Conservation (phyloP, 2,329 filamentous ascomycete genomes). For the Nemania sp. region DNA sequence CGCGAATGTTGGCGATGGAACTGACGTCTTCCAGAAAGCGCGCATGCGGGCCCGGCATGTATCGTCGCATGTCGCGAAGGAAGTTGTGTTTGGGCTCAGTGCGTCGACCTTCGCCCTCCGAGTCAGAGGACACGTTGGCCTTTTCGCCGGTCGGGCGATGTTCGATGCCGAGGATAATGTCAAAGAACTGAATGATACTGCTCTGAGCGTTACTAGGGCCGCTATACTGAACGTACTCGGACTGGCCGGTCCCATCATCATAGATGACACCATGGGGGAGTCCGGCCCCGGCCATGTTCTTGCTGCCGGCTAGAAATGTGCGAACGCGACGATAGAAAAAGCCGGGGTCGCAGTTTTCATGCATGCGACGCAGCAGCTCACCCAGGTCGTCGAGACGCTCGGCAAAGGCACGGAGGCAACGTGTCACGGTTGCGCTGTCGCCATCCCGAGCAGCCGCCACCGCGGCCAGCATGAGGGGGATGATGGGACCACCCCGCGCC, state of each 20-base stretch:
- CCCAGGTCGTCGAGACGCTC: constrained; percentile 87
- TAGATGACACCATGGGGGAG: constrained; percentile 87
- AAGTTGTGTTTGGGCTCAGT: constrained; percentile 75
- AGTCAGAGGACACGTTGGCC: constrained; percentile 49
- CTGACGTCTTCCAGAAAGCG: constrained; percentile 84
- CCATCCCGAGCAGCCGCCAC: constrained; percentile 76
- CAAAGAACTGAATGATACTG: constrained; percentile 96
- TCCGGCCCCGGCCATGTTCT: constrained; percentile 96
- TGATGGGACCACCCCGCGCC: constrained; percentile 82
- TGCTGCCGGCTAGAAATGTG: constrained; percentile 94
- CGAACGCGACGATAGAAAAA: constrained; percentile 96
- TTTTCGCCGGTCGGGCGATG: constrained; percentile 87
- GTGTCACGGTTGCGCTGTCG: constrained; percentile 72
- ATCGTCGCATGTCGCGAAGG: constrained; percentile 93
- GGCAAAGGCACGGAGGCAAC: constrained; percentile 79
- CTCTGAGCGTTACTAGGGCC: constrained; percentile 97
- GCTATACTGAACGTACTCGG: constrained; percentile 79
- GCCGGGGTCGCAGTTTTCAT: constrained; percentile 91
- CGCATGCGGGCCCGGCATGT: constrained; percentile 94
- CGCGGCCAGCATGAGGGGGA: constrained; percentile 86
- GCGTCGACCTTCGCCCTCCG: constrained; percentile 49
- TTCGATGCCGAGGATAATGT: constrained; percentile 85
- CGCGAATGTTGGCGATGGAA: constrained; percentile 81
- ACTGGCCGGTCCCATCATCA: constrained; percentile 72
- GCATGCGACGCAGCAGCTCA: constrained; percentile 80